phyloP scores from a whole-genome alignment of 305 asterid genomes.

The Fraxinus velutina region DNA sequence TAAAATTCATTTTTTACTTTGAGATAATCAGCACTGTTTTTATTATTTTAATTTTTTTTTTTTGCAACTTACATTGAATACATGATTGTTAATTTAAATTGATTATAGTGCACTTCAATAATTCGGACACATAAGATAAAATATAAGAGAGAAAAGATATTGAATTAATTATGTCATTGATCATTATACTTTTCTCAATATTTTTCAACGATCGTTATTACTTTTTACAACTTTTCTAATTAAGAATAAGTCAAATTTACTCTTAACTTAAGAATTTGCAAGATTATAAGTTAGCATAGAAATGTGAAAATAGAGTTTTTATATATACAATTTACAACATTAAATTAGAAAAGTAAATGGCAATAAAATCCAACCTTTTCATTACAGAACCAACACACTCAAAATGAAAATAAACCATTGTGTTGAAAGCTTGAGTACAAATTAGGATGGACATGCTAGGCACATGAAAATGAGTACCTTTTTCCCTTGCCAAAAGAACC shows the following conservation, averaged over 20 bases:
- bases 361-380: neutral
- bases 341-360: neutral
- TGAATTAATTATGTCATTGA: no score
- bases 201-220: no score
- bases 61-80: no score
- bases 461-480: neutral
- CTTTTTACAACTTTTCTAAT: neutral
- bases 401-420: neutral
- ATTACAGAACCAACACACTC: neutral
- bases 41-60: no score
- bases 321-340: neutral
- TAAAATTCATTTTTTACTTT: no score
- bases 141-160: neutral
- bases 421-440: neutral
- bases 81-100: neutral
- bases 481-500: neutral
- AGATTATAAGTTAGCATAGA: neutral
- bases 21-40: no score
- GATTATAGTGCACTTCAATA: neutral
- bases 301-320: neutral
- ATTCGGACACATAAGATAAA: neutral
- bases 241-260: neutral
- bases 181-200: neutral
- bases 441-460: neutral
- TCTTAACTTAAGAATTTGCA: neutral